Conservation (phyloP, 208 protist species). For the Crithidia bombi region DNA sequence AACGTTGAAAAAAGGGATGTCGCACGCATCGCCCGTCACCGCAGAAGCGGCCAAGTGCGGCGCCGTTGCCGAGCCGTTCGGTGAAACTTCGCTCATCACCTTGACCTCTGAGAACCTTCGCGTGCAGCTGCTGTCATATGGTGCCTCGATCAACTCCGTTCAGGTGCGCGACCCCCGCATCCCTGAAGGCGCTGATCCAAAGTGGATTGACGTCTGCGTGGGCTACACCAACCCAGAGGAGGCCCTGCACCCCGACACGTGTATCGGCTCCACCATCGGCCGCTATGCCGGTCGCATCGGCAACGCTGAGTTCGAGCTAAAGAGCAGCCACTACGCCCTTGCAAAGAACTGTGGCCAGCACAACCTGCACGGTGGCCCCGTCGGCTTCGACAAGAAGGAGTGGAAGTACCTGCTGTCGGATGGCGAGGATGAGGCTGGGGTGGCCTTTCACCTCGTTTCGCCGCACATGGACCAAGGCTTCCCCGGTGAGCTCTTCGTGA, state of each 20-base stretch:
- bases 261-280: slow-evolving; percentile 44
- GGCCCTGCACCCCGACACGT: slow-evolving; percentile 20
- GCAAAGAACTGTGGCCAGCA: slow-evolving; percentile 61
- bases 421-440: slow-evolving; percentile 67
- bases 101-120: slow-evolving; percentile 53
- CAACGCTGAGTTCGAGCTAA: slow-evolving; percentile 55
- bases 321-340: slow-evolving; percentile 55
- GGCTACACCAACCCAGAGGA: slow-evolving; percentile 54
- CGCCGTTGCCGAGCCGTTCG: slow-evolving; percentile 59
- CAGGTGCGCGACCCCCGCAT: slow-evolving; percentile 52
- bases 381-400: slow-evolving; percentile 58
- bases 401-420: slow-evolving; percentile 82
- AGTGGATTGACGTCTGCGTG: slow-evolving; percentile 64
- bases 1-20: slow-evolving; percentile 1
- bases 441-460: slow-evolving; percentile 72
- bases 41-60: slow-evolving; percentile 17
- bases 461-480: slow-evolving; percentile 85
- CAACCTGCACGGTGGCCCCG: slow-evolving; percentile 77
- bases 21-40: slow-evolving; percentile 5
- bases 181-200: slow-evolving; percentile 17
- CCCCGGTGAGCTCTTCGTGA: slow-evolving; percentile 74
- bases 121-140: slow-evolving; percentile 68
- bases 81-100: slow-evolving; percentile 54
- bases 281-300: slow-evolving; percentile 75
- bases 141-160: slow-evolving; percentile 70